phyloP scores from a whole-genome alignment of 345 rosid genomes.

The Acer saccharum region DNA sequence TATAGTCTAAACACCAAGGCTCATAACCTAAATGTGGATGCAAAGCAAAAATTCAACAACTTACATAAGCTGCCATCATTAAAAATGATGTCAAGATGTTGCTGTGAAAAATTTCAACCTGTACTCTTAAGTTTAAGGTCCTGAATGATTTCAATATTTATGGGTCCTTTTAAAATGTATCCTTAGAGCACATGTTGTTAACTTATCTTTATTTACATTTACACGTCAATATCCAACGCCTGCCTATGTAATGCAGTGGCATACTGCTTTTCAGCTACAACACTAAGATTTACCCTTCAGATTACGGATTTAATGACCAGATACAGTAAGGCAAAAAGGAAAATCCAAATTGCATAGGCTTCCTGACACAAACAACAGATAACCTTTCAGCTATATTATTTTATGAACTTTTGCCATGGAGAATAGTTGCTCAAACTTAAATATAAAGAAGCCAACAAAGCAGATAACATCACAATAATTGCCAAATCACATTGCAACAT shows the following conservation, averaged over 20 bases:
- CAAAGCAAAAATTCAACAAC: neutral
- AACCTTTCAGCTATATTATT: neutral
- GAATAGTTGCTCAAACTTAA: neutral
- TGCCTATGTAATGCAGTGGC: neutral
- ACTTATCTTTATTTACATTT: neutral
- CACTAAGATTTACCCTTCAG: conserved; percentile 6
- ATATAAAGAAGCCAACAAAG: neutral
- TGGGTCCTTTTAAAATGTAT: too few species aligned
- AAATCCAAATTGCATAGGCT: neutral
- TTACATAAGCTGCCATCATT: neutral
- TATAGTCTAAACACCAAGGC: neutral
- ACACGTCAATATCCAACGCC: neutral
- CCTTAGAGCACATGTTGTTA: too few species aligned
- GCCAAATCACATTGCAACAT: neutral
- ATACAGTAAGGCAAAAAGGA: neutral
- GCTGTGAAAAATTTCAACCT: too few species aligned
- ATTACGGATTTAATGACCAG: neutral
- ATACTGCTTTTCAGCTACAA: neutral
- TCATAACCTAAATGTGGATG: neutral
- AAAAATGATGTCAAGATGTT: neutral
- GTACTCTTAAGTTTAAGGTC: neutral
- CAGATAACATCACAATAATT: neutral
- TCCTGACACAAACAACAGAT: neutral
- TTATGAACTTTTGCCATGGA: neutral
- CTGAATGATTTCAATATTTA: conserved; percentile 3